Percentiles rank a stretch among this genome's conserved stretches.
These are phyloP conservation scores for Brachypodium distachyon DNA, from an alignment of 202 grass and related monocot species.

Conservation along the genomic window DNA sequence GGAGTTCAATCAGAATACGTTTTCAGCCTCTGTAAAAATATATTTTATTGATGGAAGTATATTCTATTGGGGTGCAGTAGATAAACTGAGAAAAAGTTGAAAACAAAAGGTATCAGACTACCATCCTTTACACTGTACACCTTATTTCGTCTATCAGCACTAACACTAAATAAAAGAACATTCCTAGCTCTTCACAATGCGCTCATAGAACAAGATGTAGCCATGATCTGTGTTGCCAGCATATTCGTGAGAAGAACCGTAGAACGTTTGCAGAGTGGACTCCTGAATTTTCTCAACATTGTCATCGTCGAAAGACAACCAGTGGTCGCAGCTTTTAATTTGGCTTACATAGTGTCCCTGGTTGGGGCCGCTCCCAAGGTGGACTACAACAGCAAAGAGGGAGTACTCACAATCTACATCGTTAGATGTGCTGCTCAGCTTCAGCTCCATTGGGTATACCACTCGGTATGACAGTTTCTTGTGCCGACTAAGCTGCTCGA, in stretches of 20 bases:
- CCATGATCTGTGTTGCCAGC: constrained; percentile 83
- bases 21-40: not conserved
- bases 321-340: constrained; percentile 76
- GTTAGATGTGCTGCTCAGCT: constrained; percentile 49
- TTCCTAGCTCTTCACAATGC: constrained; percentile 17
- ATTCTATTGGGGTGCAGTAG: not conserved
- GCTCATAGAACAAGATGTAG: constrained; percentile 81
- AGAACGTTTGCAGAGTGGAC: constrained; percentile 52
- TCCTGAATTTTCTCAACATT: constrained; percentile 78
- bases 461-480: constrained; percentile 92
- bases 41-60: not conserved
- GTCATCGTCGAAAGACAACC: constrained; percentile 88
- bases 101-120: not conserved
- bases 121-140: not conserved
- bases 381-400: constrained; percentile 86
- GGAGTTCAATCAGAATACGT: not conserved
- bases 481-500: constrained; percentile 79
- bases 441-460: constrained; percentile 79
- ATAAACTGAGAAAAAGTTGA: not conserved
- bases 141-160: not conserved
- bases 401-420: constrained; percentile 66
- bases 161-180: not conserved
- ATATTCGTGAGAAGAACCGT: constrained; percentile 72
- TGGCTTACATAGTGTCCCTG: constrained; percentile 89
- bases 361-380: constrained; percentile 73